Conservation (phyloP, 139 green algal genomes). For the Chlorella sp. region DNA sequence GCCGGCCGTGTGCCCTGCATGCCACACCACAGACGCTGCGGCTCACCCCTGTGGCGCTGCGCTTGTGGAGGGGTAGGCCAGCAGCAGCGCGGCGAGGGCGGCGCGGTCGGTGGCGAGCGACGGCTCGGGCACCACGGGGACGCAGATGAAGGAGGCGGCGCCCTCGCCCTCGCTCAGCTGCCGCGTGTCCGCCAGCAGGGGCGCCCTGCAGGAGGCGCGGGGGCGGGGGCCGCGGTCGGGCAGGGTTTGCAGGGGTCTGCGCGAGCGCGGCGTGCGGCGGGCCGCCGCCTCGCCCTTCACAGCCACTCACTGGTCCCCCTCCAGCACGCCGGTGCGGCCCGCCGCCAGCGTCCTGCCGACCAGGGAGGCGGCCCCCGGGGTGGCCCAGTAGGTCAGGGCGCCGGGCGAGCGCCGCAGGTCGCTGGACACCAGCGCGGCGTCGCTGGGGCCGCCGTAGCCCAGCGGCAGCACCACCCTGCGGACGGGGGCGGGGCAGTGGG, state of each 20-base stretch:
- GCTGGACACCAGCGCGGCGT: neutral
- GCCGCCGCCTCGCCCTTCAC: no score
- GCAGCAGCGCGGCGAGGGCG: slow-evolving; percentile 8
- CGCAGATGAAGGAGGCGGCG: neutral
- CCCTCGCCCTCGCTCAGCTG: neutral
- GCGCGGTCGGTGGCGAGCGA: neutral
- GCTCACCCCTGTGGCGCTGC: slow-evolving; percentile 14
- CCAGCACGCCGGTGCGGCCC: neutral
- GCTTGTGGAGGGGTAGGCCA: neutral
- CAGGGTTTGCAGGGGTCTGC: no score
- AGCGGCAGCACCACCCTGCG: slow-evolving; percentile 7
- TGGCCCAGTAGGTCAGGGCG: neutral
- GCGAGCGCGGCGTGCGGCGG: no score
- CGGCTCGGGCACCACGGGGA: neutral
- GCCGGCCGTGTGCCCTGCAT: no score
- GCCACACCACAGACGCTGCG: no score
- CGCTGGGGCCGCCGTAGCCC: neutral
- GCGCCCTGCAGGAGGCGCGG: neutral
- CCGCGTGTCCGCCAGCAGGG: neutral
- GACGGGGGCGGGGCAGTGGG: no score
- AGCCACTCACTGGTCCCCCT: slow-evolving; percentile 5
- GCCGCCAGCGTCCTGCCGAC: neutral
- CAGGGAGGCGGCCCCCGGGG: neutral
- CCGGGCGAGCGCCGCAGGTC: neutral
- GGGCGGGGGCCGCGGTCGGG: neutral